Evolutionary conservation across 1,284 basidiomycete genomes (phyloP), one percentile per base, ranked within the genome.

Genomic region (Marasmius sp.): DNA sequence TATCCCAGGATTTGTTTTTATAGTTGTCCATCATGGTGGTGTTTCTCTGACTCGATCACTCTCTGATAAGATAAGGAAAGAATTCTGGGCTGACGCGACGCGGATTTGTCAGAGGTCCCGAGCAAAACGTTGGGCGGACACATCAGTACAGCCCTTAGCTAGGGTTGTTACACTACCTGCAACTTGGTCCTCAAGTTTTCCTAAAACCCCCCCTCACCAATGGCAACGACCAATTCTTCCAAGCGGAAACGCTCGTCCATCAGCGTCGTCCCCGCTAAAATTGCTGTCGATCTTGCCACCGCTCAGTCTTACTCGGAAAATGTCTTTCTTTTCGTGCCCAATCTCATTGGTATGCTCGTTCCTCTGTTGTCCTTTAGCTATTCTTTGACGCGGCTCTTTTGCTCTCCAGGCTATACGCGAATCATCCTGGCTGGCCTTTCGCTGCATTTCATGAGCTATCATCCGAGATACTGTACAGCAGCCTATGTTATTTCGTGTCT

Each of bases 291-390:
- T 72, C 84, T 93, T 56, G 92, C 91, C n/a, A 93, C 91, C 7
- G 87, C 87, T 16, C 91, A 93, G 74, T 82, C 87, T 2, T 92
- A 92, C 69, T 87, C 88, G 43, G 95, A 97, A 79, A 97, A 97
- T 76, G 91, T 97, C 66, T 98, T 95, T 76, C 85, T 98, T 65
- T 99, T 98, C 79, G 86, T 96, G 22, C 96, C 97, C 59, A 99
- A 99, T 77, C 82, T 99, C 71, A 98, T 99, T 75, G 96, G 92
- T 88, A 68, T 69, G 85, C 75, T 39, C 38, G 57, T 39, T 41
- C 20, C 60, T 63, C 18, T 62, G 36, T 55, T 37, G 43, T 9
- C 43, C 36, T 11, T 39, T 12, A 22, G 45, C 6, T 45, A 37
- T 22, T 52, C 41, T 27, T 27, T 27, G 27, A 27, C 36, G 39